These are phyloP conservation scores for Olyra latifolia DNA, from an alignment of 176 grass and related monocot species.

Conservation along the genomic window DNA sequence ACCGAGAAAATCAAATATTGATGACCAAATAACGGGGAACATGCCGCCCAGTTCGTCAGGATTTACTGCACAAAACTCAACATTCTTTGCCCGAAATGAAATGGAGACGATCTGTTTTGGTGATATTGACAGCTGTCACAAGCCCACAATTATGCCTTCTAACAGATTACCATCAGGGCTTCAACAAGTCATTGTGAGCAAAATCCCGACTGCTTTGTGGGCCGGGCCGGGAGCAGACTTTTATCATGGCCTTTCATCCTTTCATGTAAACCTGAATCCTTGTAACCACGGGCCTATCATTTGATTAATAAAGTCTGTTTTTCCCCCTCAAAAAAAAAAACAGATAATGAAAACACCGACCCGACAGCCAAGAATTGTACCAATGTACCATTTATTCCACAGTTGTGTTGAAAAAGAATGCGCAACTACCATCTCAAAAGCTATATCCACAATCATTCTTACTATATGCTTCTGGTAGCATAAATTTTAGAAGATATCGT, in stretches of 20 bases:
- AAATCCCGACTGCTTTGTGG: too few species aligned
- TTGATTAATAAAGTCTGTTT: too few species aligned
- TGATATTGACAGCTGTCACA: not conserved
- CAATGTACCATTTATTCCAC: not conserved
- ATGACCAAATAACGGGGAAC: not conserved
- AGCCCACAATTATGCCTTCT: not conserved
- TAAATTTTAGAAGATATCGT: not conserved
- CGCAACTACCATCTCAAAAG: not conserved
- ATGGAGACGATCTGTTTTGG: not conserved
- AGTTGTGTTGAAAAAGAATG: slow-evolving; percentile 21
- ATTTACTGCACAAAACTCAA: not conserved
- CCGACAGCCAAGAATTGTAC: not conserved
- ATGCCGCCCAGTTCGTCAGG: not conserved
- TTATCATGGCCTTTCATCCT: too few species aligned
- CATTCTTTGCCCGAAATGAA: not conserved
- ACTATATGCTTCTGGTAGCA: not conserved
- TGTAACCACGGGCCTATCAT: too few species aligned
- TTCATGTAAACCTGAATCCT: too few species aligned
- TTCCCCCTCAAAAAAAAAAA: too few species aligned
- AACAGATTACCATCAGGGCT: too few species aligned
- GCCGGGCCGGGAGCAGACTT: too few species aligned
- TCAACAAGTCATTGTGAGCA: too few species aligned
- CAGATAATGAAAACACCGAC: not conserved
- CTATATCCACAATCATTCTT: not conserved
- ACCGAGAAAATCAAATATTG: not conserved